Evolutionary conservation across 2,329 filamentous ascomycete genomes (phyloP), one percentile per base, ranked within the genome.

Genomic region (Ophiostoma tasmaniense): DNA sequence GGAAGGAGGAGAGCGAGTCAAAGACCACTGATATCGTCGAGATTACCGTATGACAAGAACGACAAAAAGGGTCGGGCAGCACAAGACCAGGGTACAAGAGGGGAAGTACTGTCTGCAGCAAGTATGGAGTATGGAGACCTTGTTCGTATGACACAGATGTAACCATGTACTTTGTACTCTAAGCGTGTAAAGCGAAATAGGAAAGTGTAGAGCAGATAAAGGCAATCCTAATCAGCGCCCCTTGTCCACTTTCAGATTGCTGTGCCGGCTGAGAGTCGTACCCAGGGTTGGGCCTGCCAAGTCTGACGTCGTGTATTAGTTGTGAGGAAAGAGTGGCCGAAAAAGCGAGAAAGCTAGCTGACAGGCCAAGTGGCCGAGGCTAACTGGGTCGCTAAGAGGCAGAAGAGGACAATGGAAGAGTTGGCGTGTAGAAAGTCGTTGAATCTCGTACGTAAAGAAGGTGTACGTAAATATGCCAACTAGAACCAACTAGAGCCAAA

Each of bases 181-280:
- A 37, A 37, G 35, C 13, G 37, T 25, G 37, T 39, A 39, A 39
- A 39, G 37, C 37, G 37, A 39, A 39, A 39, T 39, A 39, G 37
- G 37, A 28, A 25, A 55, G 30, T 28, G 55, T 28, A 33, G 30
- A 17, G 14, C 33, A 33, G 14, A 35, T 33, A 62, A 17, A 35
- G 35, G n/a, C 50, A 55, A 55, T 55, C 50, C 50, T 35, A 62
- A 62, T 62, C 67, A 67, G 69, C 64, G 64, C 61, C 65, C 66
- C 55, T 61, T 67, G 33, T 70, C 68, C 66, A 70, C 68, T 65
- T 55, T 55, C 50, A 55, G 50, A 55, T 55, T 55, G 65, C 22
- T 67, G 14, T 45, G 69, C 66, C 50, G n/a, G 69, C 61, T 66
- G 66, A 28, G 42, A 20, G 59, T 62, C n/a, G 59, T 37, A 55